Evolutionary conservation across 805 yeast species (phyloP), one percentile per base, ranked within the genome.

Genomic region (Schwanniomyces polymorphus): DNA sequence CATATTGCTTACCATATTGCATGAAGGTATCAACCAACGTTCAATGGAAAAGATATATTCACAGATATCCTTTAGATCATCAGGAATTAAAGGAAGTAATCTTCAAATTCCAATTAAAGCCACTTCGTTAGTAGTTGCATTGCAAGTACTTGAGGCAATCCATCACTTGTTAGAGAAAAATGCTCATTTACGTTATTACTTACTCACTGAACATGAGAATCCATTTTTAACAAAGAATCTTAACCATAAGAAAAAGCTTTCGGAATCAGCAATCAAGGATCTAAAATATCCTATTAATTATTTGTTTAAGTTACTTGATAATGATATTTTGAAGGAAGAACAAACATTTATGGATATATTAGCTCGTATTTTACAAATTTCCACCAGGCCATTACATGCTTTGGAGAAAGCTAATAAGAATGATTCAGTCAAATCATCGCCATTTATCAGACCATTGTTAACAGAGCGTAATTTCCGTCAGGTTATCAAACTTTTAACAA

Each of bases 111-210:
- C 94, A 2, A 58, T 71, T 5, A 85, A 82, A 14, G 78, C 86
- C 16, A 79, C 91, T 0, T 87, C 92, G 0, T 67, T 85, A 9
- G 71, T 80, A 9, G 86, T 90, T 18, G 91, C 91, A 0, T 84
- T 82, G 41, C 97, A 90, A 57, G 78, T 85, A 4, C 73, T 91
- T 39, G 96, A 88, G 50, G 84, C 87, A 0, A 67, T 91, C 14
- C 88, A 86, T 52, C 82, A 78, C 55, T 70, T 91, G 41, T 73
- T 91, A 43, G 89, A 86, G 47, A 72, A 81, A 28, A 87, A 84
- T 52, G 73, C 77, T 8, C 87, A 84, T 49, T 72, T 88, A 60
- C 77, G 94, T 51, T 81, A 82, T 57, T 90, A 83, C 58, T 85
- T 91, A 63, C 68, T 91, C 49, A 81, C 86, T 5, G 96, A 89